Evolutionary conservation across 768 basidiomycete genomes (phyloP), one percentile per base, ranked within the genome.

Genomic region (Panaeolus papilionaceus): DNA sequence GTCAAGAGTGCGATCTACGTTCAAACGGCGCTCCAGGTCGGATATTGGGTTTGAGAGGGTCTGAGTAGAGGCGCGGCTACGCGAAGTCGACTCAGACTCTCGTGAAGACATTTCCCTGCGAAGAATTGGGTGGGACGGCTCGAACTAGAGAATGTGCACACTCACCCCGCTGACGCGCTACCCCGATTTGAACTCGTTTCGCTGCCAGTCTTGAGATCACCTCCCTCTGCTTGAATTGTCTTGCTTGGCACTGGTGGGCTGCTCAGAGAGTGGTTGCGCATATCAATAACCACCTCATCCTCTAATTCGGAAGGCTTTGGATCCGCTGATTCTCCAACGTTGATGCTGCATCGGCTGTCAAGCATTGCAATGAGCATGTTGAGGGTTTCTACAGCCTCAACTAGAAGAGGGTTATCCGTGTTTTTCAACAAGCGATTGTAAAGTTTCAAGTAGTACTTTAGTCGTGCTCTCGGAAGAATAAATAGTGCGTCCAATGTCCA

Each of bases 401-500:
- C 80, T 23, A 99, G 84, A 26, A 98, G 80, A 38, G 85, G 86
- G 76, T 99, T 92, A 76, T 99, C 97, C 1, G 95, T 96, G 73
- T 92, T 93, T 79, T 92, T 94, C 61, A 98, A 81, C 54, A 99
- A 81, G 62, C 92, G 88, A 63, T 87, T 85, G 75, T 99, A 99
- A 0, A 99, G 83, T 76, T 92, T 96, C 74, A 89, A 90, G 82
- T 98, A 99, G 78, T 99, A 99, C 72, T 89, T 89, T 66, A 99
- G 80, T 49, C 98, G 88, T 14, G 83, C 82, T 74, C 90, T 92
- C 0, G 98, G 98, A 9, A 99, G 85, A 12, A 92, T 79, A 81
- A 99, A 99, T 23, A 99, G 83, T 8, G 87, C 80, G 75, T 99
- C 97, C 14, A 99, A 81, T 0, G 94, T 92, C 94, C 96, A 98